Evolutionary conservation across 352 stramenopile genomes (phyloP), one percentile per base, ranked within the genome.

Genomic region (Pythium rhizo-oryzae): DNA sequence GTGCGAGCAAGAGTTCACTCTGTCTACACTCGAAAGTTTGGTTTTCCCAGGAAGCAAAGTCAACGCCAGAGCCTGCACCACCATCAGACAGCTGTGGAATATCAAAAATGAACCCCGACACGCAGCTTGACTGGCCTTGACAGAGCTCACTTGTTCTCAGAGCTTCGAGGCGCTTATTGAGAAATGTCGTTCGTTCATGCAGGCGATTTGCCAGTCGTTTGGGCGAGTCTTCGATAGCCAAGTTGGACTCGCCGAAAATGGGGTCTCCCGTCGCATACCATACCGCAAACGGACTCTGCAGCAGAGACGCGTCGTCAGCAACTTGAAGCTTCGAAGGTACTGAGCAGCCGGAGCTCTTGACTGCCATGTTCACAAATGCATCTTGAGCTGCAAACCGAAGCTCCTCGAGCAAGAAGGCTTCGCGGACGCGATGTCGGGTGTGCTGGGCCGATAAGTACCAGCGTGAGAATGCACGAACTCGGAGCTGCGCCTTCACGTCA

Each of bases 401-500:
- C 55, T 93, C 84, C 50, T 93, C 84, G 0, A 35, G 54, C 7
- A 93, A 59, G 63, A 91, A 92, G 2, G 44, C 69, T 44, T 87
- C 79, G 35, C 84, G 82, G 50, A 87, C 71, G 19, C 72, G 66
- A 60, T 86, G 78, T n/a, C 67, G 81, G 47, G 79, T 70, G 25
- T 79, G 67, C 16, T 79, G 69, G 28, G 39, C 79, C 11, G 80
- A 69, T 37, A 75, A 47, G 51, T 87, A 93, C 84, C 82, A 93
- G 19, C 78, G 78, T 7, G 70, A 80, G 57, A 91, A 91, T 19
- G 74, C 65, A 30, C 77, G 74, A n/a, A 89, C 62, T 24, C 55
- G 69, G 6, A 85, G 46, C 39, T 87, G 79, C 0, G 82, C 62
- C 37, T 79, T 79, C 39, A 82, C 58, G 28, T 93, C 78, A 7